A percentile compares a stretch with the other conserved stretches of the same genome.
These are phyloP conservation scores for Yamadazyma jaroonii DNA, from an alignment of 1,139 yeast genomes.

Conservation along the genomic window DNA sequence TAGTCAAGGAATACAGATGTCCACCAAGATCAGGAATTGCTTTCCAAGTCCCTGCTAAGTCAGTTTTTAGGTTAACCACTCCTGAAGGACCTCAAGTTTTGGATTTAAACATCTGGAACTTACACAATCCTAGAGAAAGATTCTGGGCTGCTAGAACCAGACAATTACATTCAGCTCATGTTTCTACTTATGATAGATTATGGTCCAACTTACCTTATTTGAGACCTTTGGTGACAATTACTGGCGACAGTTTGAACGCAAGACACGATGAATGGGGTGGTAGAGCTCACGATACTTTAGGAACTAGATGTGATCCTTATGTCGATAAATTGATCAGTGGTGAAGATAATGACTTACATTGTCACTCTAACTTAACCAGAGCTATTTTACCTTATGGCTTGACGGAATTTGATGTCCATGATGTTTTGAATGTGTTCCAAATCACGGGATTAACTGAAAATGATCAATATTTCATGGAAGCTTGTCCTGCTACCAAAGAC, in stretches of 20 bases:
- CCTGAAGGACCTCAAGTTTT: slow-evolving; percentile 74
- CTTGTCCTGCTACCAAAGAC: slow-evolving; percentile 56
- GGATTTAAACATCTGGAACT: slow-evolving; percentile 64
- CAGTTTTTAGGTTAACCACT: slow-evolving; percentile 56
- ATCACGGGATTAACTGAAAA: slow-evolving; percentile 64
- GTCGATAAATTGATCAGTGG: slow-evolving; percentile 63
- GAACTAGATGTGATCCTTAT: slow-evolving; percentile 69
- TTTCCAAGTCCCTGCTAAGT: slow-evolving; percentile 58
- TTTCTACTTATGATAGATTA: slow-evolving; percentile 56
- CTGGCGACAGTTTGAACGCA: slow-evolving; percentile 55
- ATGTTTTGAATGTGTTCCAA: slow-evolving; percentile 67
- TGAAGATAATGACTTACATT: slow-evolving; percentile 63
- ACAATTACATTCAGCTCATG: slow-evolving; percentile 66
- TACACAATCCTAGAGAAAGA: slow-evolving; percentile 58
- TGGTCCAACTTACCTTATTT: slow-evolving; percentile 66
- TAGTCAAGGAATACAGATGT: slow-evolving; percentile 37
- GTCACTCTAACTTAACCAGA: slow-evolving; percentile 62
- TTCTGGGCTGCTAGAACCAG: slow-evolving; percentile 71
- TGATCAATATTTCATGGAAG: slow-evolving; percentile 70
- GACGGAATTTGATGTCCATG: slow-evolving; percentile 66
- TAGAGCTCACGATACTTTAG: slow-evolving; percentile 62
- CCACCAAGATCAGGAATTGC: slow-evolving; percentile 59
- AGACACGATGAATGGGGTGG: slow-evolving; percentile 66
- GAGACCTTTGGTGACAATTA: slow-evolving; percentile 62
- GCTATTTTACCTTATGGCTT: slow-evolving; percentile 59